Conservation (phyloP, 768 basidiomycete species). For the Rubroboletus satanas region DNA sequence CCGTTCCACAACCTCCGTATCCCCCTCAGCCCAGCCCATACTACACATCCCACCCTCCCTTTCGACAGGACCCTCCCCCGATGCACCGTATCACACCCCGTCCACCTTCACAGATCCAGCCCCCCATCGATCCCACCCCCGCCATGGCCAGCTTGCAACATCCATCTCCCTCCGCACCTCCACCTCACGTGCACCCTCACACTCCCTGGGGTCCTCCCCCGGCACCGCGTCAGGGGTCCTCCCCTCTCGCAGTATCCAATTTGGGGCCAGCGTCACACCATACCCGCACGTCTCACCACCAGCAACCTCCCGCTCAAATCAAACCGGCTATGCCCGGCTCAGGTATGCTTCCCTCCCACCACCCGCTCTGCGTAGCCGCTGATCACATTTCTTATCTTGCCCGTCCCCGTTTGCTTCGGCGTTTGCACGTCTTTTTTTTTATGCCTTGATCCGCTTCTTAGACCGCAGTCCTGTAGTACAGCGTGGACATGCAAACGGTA, state of each 20-base stretch:
- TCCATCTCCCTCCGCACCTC: constrained; percentile 28
- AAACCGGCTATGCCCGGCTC: constrained; percentile 33
- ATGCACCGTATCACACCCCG: constrained; percentile 31
- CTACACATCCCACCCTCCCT: constrained; percentile 17
- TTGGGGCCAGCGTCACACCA: constrained; percentile 26
- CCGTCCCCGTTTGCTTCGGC: not conserved
- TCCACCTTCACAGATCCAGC: constrained; percentile 31
- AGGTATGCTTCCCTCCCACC: constrained; percentile 17
- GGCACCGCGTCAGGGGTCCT: constrained; percentile 31
- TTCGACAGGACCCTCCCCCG: constrained; percentile 17
- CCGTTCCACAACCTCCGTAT: constrained; percentile 16
- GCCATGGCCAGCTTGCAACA: constrained; percentile 34
- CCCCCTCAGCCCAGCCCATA: constrained; percentile 25
- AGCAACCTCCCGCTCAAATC: constrained; percentile 26
- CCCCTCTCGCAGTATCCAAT: constrained; percentile 25
- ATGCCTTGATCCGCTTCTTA: not conserved
- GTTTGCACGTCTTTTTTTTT: constrained; percentile 12
- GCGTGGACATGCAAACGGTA: constrained; percentile 24
- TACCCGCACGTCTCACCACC: constrained; percentile 26
- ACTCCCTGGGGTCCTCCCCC: constrained; percentile 34
- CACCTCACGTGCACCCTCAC: constrained; percentile 31
- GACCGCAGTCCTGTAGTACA: constrained; percentile 31
- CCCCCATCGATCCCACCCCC: constrained; percentile 26
- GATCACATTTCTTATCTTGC: constrained; percentile 1
- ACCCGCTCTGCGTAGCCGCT: not conserved